phyloP scores from a whole-genome alignment of 2,329 filamentous ascomycete species.

The Calonectria leucothoes region DNA sequence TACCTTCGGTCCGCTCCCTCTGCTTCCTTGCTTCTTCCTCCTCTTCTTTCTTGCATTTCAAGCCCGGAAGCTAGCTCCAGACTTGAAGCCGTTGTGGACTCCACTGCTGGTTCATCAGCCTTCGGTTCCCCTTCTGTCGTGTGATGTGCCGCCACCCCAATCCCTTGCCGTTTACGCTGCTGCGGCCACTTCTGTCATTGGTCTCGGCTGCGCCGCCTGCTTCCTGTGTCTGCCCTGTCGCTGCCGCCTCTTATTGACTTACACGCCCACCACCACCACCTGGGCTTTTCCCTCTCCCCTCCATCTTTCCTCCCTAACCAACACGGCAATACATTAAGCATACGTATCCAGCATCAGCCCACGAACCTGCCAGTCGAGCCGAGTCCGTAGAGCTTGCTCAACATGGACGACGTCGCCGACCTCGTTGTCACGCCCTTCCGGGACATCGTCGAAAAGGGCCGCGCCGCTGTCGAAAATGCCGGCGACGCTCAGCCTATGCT shows the following conservation, averaged over 20 bases:
- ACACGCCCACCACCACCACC: conserved; percentile 37
- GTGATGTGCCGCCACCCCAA: conserved; percentile 18
- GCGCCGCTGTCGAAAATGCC: conserved; percentile 59
- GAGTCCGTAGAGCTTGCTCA: conserved; percentile 15
- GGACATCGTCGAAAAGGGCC: conserved; percentile 65
- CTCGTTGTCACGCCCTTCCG: conserved; percentile 64
- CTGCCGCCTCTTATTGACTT: conserved; percentile 40
- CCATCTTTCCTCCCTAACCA: conserved; percentile 10
- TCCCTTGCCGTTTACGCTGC: background rate
- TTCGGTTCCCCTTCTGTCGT: conserved; percentile 24
- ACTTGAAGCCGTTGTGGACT: conserved; percentile 12
- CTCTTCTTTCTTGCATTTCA: conserved; percentile 15
- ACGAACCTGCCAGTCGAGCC: background rate
- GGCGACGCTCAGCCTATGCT: conserved; percentile 58
- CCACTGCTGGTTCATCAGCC: conserved; percentile 15
- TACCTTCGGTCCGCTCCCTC: conserved; percentile 13
- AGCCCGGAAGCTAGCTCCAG: background rate
- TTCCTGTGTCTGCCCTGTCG: conserved; percentile 19
- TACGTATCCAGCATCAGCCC: background rate
- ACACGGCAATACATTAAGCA: background rate
- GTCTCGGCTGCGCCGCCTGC: conserved; percentile 19
- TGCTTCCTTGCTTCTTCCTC: conserved; percentile 11
- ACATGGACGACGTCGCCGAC: conserved; percentile 54
- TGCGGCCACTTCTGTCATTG: conserved; percentile 10
- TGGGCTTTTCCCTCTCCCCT: conserved; percentile 10